phyloP scores from a whole-genome alignment of 208 protist species.

The Vickermania ingenoplastis region DNA sequence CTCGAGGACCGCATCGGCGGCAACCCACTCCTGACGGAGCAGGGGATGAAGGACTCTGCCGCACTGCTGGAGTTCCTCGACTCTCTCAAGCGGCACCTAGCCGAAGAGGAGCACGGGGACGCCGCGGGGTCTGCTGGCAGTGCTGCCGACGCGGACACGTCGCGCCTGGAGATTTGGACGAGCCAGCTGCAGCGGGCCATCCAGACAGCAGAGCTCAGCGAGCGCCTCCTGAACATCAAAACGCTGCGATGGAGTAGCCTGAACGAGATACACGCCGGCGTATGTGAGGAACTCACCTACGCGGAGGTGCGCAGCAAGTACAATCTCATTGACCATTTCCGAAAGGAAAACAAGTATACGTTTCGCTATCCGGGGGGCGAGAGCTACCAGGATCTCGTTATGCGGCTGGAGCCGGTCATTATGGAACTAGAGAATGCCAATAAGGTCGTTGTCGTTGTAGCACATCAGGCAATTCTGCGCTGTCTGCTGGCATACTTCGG shows the following conservation, averaged over 20 bases:
- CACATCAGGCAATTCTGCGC: constrained; percentile 77
- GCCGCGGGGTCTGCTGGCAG: not conserved
- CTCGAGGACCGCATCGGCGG: constrained; percentile 82
- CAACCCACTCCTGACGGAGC: constrained; percentile 56
- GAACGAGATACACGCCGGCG: constrained; percentile 85
- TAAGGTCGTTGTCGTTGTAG: constrained; percentile 73
- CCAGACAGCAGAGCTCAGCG: constrained; percentile 65
- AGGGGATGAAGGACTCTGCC: constrained; percentile 57
- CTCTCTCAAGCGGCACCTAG: constrained; percentile 50
- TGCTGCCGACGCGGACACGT: constrained; percentile 6
- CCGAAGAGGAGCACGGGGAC: not conserved
- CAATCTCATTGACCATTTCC: constrained; percentile 71
- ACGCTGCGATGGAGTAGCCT: constrained; percentile 74
- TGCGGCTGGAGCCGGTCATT: constrained; percentile 84
- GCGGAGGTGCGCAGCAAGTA: constrained; percentile 59
- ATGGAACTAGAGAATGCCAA: constrained; percentile 86
- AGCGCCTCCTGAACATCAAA: constrained; percentile 55
- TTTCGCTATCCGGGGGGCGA: constrained; percentile 86
- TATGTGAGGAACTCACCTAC: constrained; percentile 84
- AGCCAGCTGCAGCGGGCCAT: constrained; percentile 76
- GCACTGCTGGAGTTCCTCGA: constrained; percentile 67
- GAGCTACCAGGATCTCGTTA: constrained; percentile 84
- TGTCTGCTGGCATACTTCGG: constrained; percentile 84
- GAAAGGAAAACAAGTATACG: constrained; percentile 72
- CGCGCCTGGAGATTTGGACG: constrained; percentile 75